A percentile compares a stretch with the other conserved stretches of the same genome.
phyloP scores from a whole-genome alignment of 139 green algal species.

The Mychonastes homosphaera region DNA sequence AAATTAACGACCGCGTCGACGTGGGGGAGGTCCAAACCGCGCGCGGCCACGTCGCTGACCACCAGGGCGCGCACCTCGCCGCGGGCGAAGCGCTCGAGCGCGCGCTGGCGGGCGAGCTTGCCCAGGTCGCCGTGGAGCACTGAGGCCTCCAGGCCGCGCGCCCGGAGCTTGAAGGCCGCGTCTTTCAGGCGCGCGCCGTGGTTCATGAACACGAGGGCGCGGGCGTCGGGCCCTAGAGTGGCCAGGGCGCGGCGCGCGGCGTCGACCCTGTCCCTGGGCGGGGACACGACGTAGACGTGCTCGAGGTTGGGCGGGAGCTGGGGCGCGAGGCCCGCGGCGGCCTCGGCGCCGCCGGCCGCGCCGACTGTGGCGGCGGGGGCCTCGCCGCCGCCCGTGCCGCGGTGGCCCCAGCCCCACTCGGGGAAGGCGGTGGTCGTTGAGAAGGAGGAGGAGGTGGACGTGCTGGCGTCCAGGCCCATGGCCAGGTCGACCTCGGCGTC shows the following conservation, averaged over 20 bases:
- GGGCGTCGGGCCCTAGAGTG: too few species aligned
- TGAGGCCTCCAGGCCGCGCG: conserved; percentile 56
- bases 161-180: conserved; percentile 67
- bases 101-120: conserved; percentile 54
- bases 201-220: conserved; percentile 93
- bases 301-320: conserved; percentile 54
- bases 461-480: background rate
- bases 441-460: background rate
- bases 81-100: conserved; percentile 57
- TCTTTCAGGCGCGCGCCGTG: conserved; percentile 79
- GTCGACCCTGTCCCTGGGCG: conserved; percentile 57
- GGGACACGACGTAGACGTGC: conserved; percentile 44
- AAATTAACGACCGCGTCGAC: conserved; percentile 85
- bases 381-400: conserved; percentile 27
- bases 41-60: conserved; percentile 80
- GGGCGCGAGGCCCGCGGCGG: conserved; percentile 26
- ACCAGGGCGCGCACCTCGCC: conserved; percentile 67
- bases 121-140: conserved; percentile 74
- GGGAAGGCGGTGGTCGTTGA: too few species aligned
- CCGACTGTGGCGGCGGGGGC: conserved; percentile 19
- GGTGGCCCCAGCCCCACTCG: conserved; percentile 36
- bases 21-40: conserved; percentile 78
- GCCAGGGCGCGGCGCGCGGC: conserved; percentile 61
- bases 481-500: background rate
- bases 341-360: conserved; percentile 33